Percentiles rank a stretch among this genome's conserved stretches.
These are phyloP conservation scores for Amaranthus cruentus DNA, from an alignment of 148 eudicot genomes.

Conservation along the genomic window DNA sequence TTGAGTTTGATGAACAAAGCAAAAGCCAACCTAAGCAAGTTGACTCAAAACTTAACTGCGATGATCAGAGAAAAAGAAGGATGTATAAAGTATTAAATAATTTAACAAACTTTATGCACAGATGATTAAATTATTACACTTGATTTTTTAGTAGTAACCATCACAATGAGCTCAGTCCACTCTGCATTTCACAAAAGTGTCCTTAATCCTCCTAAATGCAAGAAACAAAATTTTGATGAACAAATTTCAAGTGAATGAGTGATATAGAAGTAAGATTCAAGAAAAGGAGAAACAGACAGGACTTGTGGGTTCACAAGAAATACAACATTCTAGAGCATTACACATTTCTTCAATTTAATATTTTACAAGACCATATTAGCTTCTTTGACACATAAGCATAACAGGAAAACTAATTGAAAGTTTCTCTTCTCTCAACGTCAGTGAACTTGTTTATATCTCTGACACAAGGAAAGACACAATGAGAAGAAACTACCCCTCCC, in stretches of 20 bases:
- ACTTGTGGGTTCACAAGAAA: neutral
- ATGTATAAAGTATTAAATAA: too few species aligned
- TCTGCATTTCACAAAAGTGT: neutral
- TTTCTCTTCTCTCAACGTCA: too few species aligned
- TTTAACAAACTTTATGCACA: neutral
- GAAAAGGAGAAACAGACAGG: neutral
- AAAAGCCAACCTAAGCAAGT: neutral
- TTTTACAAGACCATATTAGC: neutral
- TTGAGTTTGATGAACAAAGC: neutral
- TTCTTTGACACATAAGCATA: neutral
- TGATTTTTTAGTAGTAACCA: too few species aligned
- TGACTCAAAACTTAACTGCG: too few species aligned
- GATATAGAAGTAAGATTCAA: neutral
- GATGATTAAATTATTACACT: neutral
- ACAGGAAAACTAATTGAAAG: neutral
- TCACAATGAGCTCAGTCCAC: neutral
- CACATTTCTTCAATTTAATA: neutral
- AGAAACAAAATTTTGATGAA: neutral
- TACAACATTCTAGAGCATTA: neutral
- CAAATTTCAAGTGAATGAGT: neutral
- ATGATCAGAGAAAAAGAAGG: too few species aligned
- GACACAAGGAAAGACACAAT: neutral
- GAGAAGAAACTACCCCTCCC: neutral
- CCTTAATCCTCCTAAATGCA: neutral
- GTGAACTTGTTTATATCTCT: too few species aligned